Percentiles rank a stretch among this genome's conserved stretches.
These are phyloP conservation scores for Mycena sp. DNA, from an alignment of 1,284 basidiomycete genomes.

Conservation along the genomic window DNA sequence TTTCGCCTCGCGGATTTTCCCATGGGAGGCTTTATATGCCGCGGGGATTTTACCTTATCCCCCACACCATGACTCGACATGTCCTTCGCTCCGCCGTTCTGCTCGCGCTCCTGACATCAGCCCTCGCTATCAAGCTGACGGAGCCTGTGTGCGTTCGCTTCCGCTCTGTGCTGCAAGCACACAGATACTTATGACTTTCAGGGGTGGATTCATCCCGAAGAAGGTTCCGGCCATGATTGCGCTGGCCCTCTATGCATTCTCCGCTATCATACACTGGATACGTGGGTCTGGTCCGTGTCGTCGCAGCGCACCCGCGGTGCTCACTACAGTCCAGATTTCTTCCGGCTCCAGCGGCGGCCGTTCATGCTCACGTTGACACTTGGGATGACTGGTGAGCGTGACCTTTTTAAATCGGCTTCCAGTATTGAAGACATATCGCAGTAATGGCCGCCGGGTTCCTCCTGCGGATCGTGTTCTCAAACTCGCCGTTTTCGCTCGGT, in stretches of 20 bases:
- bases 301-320: too few relatives aligned
- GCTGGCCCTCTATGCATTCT: conserved; percentile 8
- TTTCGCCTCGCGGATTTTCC: too few relatives aligned
- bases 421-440: too few relatives aligned
- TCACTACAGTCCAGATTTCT: conserved; percentile 5
- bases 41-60: too few relatives aligned
- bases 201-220: conserved; percentile 13
- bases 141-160: too few relatives aligned
- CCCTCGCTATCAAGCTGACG: too few relatives aligned
- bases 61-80: too few relatives aligned
- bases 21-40: too few relatives aligned
- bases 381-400: conserved; percentile 27
- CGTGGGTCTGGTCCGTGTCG: background rate
- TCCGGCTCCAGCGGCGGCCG: conserved; percentile 2
- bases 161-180: too few relatives aligned
- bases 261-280: conserved; percentile 8
- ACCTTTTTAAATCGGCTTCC: background rate
- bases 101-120: too few relatives aligned
- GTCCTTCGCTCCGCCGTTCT: too few relatives aligned
- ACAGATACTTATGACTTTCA: too few relatives aligned
- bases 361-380: conserved; percentile 21
- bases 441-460: background rate
- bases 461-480: background rate
- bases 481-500: background rate
- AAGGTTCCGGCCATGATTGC: conserved; percentile 10